Percentiles rank a stretch among this genome's conserved stretches.
Conservation (phyloP, 441 rosid genomes). For the Omphalea diandra region DNA sequence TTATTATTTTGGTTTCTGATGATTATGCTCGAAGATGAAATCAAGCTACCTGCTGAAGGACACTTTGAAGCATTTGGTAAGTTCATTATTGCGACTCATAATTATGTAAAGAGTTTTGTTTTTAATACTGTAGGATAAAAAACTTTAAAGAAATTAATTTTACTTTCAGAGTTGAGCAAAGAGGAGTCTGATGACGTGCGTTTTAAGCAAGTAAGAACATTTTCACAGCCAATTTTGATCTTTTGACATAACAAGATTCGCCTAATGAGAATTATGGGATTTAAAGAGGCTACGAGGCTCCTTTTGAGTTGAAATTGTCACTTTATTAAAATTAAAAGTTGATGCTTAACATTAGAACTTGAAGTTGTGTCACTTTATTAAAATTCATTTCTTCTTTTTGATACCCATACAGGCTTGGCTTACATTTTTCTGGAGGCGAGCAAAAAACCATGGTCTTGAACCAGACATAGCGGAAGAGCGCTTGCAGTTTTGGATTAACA, state of each 20-base stretch:
- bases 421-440: constrained; percentile 84
- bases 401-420: constrained; percentile 65
- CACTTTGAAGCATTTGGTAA: constrained; percentile 82
- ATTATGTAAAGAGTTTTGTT: background rate
- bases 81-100: constrained; percentile 16
- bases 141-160: constrained; percentile 4
- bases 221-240: background rate
- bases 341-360: background rate
- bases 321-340: background rate
- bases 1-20: constrained; percentile 9
- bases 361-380: background rate
- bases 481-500: constrained; percentile 70
- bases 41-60: constrained; percentile 73
- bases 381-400: background rate
- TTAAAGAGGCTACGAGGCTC: too few relatives aligned
- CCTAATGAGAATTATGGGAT: background rate
- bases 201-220: constrained; percentile 72
- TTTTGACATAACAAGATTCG: background rate
- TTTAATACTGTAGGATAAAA: background rate
- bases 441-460: constrained; percentile 64
- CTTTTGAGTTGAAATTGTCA: background rate
- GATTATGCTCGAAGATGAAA: constrained; percentile 47
- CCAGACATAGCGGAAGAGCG: constrained; percentile 73
- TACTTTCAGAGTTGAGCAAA: constrained; percentile 66
- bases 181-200: constrained; percentile 84